Evolutionary conservation across 768 basidiomycete species (phyloP).

Genomic region (Leccinum truebloodii): DNA sequence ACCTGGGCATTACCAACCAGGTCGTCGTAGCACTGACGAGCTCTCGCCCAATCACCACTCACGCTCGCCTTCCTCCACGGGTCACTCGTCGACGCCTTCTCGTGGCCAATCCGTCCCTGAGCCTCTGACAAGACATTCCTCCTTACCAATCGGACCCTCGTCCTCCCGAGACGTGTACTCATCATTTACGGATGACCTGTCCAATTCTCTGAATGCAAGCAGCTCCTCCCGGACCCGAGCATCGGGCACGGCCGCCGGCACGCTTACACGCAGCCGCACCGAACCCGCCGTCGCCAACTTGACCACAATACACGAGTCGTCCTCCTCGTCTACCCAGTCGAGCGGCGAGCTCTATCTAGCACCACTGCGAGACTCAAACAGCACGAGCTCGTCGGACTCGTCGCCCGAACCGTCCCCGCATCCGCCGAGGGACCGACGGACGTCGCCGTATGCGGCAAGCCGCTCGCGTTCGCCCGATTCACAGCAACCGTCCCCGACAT

Average conservation of each 20-base stretch:
- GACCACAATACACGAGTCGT: constrained; percentile 29
- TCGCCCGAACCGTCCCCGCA: constrained; percentile 32
- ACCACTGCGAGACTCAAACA: constrained; percentile 21
- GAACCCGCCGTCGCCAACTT: constrained; percentile 29
- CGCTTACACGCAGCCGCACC: constrained; percentile 31
- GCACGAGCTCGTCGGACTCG: constrained; percentile 18
- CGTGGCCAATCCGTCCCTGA: constrained; percentile 23
- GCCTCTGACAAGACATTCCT: constrained; percentile 25
- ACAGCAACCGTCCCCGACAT: constrained; percentile 23
- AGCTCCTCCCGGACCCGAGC: constrained; percentile 20
- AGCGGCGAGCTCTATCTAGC: constrained; percentile 30
- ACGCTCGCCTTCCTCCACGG: constrained; percentile 26
- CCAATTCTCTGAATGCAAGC: constrained; percentile 20
- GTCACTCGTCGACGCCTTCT: constrained; percentile 16
- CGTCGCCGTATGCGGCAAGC: constrained; percentile 22
- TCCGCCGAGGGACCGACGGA: constrained; percentile 21
- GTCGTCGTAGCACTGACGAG: constrained; percentile 31
- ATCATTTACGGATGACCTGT: constrained; percentile 29
- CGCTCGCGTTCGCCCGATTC: constrained; percentile 21
- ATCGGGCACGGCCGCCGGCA: background rate
- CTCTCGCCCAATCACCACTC: constrained; percentile 15
- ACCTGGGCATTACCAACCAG: constrained; percentile 54
- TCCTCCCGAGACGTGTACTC: constrained; percentile 22
- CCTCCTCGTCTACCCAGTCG: constrained; percentile 16
- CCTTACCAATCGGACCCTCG: constrained; percentile 27